These are phyloP conservation scores for Tulasnella sp. DNA, from an alignment of 768 basidiomycete genomes.

Conservation along the genomic window DNA sequence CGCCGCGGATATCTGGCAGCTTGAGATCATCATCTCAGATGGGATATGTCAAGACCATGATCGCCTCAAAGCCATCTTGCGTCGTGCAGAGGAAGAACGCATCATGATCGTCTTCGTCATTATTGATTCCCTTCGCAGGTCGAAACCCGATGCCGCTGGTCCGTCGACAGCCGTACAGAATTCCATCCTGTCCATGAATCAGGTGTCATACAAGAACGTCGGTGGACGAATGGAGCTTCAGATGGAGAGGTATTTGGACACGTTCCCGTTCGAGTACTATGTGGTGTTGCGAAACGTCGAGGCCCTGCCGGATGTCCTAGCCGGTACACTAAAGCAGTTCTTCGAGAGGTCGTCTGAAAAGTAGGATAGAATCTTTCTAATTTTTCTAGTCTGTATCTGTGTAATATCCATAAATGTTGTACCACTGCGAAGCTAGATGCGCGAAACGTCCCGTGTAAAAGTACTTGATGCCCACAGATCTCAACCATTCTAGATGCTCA, in stretches of 20 bases:
- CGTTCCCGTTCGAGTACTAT: constrained; percentile 97
- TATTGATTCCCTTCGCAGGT: constrained; percentile 70
- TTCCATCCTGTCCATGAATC: constrained; percentile 89
- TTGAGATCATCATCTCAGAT: constrained; percentile 96
- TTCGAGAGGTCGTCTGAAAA: constrained; percentile 73
- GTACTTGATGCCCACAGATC: background rate
- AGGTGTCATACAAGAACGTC: constrained; percentile 72
- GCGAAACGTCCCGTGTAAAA: background rate
- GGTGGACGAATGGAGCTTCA: constrained; percentile 76
- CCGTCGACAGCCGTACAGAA: constrained; percentile 30
- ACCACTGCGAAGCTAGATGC: background rate
- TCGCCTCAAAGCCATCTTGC: constrained; percentile 58
- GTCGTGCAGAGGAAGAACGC: constrained; percentile 76
- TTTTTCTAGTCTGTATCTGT: background rate
- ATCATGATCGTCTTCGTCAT: constrained; percentile 96
- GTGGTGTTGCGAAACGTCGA: constrained; percentile 86
- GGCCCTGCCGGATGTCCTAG: constrained; percentile 78
- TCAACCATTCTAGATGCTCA: background rate
- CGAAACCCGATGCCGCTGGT: constrained; percentile 21
- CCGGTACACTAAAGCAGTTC: constrained; percentile 82
- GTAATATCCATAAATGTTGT: no score
- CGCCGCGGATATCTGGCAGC: constrained; percentile 84
- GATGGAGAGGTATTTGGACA: constrained; percentile 80
- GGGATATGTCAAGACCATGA: constrained; percentile 98
- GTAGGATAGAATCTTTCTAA: constrained; percentile 7